Conservation (phyloP, 1,284 basidiomycete species). For the Ceraceosorus guamensis region DNA sequence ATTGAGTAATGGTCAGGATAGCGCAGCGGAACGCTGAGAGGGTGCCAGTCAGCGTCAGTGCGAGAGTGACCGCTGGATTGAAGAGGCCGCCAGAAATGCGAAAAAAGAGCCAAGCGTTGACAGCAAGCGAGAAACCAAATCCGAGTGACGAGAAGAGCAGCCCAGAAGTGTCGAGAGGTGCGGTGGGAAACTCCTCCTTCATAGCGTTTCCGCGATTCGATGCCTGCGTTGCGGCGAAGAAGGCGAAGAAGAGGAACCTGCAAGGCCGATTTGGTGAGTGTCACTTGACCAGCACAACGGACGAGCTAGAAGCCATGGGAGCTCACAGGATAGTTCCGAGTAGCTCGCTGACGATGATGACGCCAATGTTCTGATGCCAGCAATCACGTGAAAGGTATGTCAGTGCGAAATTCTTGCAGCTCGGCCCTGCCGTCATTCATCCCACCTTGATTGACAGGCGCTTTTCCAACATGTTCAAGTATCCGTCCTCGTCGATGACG, state of each 20-base stretch:
- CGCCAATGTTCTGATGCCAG: no score
- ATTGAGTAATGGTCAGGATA: constrained; percentile 15
- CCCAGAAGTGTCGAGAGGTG: constrained; percentile 26
- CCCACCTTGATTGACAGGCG: no score
- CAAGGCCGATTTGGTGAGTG: no score
- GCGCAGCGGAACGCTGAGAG: constrained; percentile 6
- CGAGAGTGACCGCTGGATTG: constrained; percentile 64
- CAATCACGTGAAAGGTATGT: no score
- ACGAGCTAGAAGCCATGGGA: no score
- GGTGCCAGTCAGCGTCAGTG: constrained; percentile 51
- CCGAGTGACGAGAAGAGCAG: constrained; percentile 52
- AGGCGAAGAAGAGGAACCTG: constrained; percentile 32
- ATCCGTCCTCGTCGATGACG: no score
- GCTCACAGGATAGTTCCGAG: no score
- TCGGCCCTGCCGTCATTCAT: no score
- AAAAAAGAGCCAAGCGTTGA: constrained; percentile 40
- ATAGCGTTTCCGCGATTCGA: constrained; percentile 12
- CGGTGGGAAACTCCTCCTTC: constrained; percentile 11
- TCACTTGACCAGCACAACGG: no score
- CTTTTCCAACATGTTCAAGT: no score
- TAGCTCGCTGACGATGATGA: no score
- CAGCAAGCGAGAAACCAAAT: constrained; percentile 37
- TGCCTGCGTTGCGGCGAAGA: constrained; percentile 30
- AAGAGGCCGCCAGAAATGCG: constrained; percentile 62
- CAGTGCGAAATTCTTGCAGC: no score